Evolutionary conservation across 2,329 filamentous ascomycete species (phyloP).

Genomic region (Microsporum ferrugineum): DNA sequence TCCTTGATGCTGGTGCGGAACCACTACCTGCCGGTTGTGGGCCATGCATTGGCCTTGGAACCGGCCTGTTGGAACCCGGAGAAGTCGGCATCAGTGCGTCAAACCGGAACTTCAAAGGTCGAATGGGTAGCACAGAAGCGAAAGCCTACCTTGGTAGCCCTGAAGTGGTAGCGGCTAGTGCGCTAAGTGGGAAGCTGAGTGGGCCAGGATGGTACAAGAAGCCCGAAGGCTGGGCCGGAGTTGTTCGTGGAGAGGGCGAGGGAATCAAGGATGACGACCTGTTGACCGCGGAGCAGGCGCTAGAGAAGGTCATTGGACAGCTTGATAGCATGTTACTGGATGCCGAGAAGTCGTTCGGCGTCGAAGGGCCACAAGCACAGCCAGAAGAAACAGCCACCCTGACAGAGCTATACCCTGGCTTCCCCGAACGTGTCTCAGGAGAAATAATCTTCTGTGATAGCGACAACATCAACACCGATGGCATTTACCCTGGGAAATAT

Average conservation of each 20-base stretch:
- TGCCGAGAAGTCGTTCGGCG: slow-evolving; percentile 9
- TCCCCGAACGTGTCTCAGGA: slow-evolving; percentile 69
- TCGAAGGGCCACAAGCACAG: slow-evolving; percentile 3
- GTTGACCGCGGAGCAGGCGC: slow-evolving; percentile 54
- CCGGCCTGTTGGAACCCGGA: slow-evolving; percentile 67
- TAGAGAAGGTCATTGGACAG: slow-evolving; percentile 60
- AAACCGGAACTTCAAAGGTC: slow-evolving; percentile 85
- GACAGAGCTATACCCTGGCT: slow-evolving; percentile 74
- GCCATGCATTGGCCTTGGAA: slow-evolving; percentile 75
- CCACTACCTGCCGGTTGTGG: slow-evolving; percentile 63
- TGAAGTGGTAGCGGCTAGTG: slow-evolving; percentile 84
- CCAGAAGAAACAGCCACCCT: neutral
- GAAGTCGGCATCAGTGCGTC: slow-evolving; percentile 74
- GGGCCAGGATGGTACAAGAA: slow-evolving; percentile 69
- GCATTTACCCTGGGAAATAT: slow-evolving; percentile 82
- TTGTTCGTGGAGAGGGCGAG: slow-evolving; percentile 58
- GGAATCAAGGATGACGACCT: slow-evolving; percentile 54
- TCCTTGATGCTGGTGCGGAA: slow-evolving; percentile 68
- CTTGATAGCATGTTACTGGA: slow-evolving; percentile 44
- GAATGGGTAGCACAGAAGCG: slow-evolving; percentile 71
- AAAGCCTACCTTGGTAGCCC: slow-evolving; percentile 80
- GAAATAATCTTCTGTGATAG: slow-evolving; percentile 82
- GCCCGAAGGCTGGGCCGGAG: slow-evolving; percentile 53
- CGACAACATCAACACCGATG: slow-evolving; percentile 84
- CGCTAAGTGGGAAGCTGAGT: slow-evolving; percentile 44